A percentile compares a stretch with the other conserved stretches of the same genome.
Conservation (phyloP, 1,139 yeast species). For the Geotrichum klebahnii region DNA sequence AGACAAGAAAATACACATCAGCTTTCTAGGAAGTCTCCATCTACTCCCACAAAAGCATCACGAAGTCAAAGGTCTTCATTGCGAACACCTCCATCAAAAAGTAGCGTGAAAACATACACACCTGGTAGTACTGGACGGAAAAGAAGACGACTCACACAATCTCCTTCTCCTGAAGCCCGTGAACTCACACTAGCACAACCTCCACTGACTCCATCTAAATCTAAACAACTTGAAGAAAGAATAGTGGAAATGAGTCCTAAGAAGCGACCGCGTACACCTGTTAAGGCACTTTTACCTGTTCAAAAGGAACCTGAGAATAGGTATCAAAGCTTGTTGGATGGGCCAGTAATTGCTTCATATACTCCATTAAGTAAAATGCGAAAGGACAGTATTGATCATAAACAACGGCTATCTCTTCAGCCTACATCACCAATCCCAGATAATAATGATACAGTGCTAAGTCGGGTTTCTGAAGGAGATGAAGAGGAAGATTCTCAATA, state of each 20-base stretch:
- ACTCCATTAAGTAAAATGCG: conserved; percentile 19
- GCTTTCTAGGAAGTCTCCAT: conserved; percentile 2
- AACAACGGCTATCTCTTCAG: not conserved
- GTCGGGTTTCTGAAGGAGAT: conserved; percentile 17
- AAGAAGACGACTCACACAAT: conserved; percentile 5
- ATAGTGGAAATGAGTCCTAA: conserved; percentile 19
- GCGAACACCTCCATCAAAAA: conserved; percentile 7
- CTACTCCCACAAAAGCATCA: conserved; percentile 6
- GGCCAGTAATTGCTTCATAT: conserved; percentile 2
- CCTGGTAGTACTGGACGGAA: conserved; percentile 11
- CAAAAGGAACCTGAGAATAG: not conserved
- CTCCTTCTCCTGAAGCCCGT: conserved; percentile 1
- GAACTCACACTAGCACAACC: conserved; percentile 1
- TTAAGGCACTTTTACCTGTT: conserved; percentile 5
- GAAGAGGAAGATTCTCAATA: conserved; percentile 16
- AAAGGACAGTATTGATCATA: conserved; percentile 10
- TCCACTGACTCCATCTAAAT: conserved; percentile 17
- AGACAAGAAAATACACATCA: not conserved
- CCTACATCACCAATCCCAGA: conserved; percentile 13
- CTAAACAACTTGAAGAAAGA: conserved; percentile 10
- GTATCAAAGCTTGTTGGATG: conserved; percentile 1
- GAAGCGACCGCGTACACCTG: conserved; percentile 7
- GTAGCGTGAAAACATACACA: not conserved
- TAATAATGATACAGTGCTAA: conserved; percentile 11
- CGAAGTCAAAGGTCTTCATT: conserved; percentile 11